Percentiles rank a stretch among this genome's conserved stretches.
Conservation (phyloP, 2,329 filamentous ascomycete genomes). For the Scedosporium boydii region DNA sequence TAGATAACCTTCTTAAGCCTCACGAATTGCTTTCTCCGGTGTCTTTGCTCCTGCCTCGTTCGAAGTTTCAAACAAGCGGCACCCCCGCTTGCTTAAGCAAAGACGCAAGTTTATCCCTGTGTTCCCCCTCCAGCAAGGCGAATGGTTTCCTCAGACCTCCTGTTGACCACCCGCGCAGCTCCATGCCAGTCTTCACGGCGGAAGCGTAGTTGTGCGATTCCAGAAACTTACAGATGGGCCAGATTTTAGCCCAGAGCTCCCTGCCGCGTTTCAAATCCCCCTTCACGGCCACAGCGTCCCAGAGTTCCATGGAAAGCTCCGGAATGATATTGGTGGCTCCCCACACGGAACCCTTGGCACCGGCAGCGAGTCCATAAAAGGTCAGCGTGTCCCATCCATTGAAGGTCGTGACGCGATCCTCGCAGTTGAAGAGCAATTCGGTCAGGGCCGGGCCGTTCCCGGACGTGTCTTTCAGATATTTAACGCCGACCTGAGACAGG, state of each 20-base stretch:
- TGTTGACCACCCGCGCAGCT: constrained; percentile 32
- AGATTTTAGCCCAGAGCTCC: constrained; percentile 38
- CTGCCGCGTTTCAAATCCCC: constrained; percentile 31
- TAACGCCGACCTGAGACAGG: constrained; percentile 33
- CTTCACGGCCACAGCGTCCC: constrained; percentile 33
- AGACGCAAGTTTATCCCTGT: constrained; percentile 23
- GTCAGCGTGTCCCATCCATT: constrained; percentile 46
- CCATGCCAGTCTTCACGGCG: constrained; percentile 39
- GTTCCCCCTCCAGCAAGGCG: constrained; percentile 22
- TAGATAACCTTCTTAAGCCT: too few species aligned
- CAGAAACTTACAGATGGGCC: constrained; percentile 38
- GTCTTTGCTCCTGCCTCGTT: not conserved
- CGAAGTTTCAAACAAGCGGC: constrained; percentile 17
- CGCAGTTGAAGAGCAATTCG: constrained; percentile 33
- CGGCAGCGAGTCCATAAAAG: constrained; percentile 40
- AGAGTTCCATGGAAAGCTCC: constrained; percentile 35
- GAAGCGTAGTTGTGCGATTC: constrained; percentile 36
- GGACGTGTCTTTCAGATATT: constrained; percentile 42
- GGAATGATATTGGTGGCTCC: constrained; percentile 41
- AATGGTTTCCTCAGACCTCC: constrained; percentile 41
- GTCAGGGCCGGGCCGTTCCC: constrained; percentile 39
- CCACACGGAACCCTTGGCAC: constrained; percentile 39
- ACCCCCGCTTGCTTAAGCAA: constrained; percentile 19
- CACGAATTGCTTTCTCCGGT: not conserved
- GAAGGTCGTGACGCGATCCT: constrained; percentile 32